These are phyloP conservation scores for Solanum lignicaule DNA, from an alignment of 257 asterid genomes.

Conservation along the genomic window DNA sequence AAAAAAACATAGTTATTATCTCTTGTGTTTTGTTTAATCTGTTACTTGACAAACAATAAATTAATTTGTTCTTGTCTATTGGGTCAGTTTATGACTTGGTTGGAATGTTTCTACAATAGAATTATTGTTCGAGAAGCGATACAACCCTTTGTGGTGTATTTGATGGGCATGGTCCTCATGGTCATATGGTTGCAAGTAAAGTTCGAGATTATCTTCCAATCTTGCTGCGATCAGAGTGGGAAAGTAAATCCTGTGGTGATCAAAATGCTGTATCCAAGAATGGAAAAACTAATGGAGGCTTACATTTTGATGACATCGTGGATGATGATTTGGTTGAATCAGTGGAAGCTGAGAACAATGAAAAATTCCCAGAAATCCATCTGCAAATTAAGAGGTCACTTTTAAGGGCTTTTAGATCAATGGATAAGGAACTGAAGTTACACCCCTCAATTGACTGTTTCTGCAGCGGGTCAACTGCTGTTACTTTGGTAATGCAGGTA, in stretches of 20 bases:
- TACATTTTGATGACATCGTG: constrained; percentile 54
- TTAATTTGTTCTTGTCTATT: constrained; percentile 20
- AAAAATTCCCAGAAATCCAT: constrained; percentile 65
- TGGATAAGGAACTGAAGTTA: constrained; percentile 90
- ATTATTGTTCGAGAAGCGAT: constrained; percentile 50
- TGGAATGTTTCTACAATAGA: constrained; percentile 61
- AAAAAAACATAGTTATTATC: not conserved
- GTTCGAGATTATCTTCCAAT: constrained; percentile 79
- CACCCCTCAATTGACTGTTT: constrained; percentile 84
- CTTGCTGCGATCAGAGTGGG: constrained; percentile 61
- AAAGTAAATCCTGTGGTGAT: constrained; percentile 28
- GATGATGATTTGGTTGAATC: constrained; percentile 67
- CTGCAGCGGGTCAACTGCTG: constrained; percentile 91
- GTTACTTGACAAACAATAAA: constrained; percentile 15
- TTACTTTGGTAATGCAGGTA: constrained; percentile 73
- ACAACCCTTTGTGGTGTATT: constrained; percentile 76
- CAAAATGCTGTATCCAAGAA: constrained; percentile 24
- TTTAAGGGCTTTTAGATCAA: constrained; percentile 67
- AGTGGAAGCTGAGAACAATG: constrained; percentile 50
- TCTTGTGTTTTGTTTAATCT: constrained; percentile 1
- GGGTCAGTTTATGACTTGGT: constrained; percentile 67
- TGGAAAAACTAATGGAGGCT: constrained; percentile 37
- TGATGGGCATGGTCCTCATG: constrained; percentile 97
- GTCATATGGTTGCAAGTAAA: constrained; percentile 90
- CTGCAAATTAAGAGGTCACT: constrained; percentile 64